phyloP scores from a whole-genome alignment of 1,284 basidiomycete genomes.

The Apiotrichum brassicae region DNA sequence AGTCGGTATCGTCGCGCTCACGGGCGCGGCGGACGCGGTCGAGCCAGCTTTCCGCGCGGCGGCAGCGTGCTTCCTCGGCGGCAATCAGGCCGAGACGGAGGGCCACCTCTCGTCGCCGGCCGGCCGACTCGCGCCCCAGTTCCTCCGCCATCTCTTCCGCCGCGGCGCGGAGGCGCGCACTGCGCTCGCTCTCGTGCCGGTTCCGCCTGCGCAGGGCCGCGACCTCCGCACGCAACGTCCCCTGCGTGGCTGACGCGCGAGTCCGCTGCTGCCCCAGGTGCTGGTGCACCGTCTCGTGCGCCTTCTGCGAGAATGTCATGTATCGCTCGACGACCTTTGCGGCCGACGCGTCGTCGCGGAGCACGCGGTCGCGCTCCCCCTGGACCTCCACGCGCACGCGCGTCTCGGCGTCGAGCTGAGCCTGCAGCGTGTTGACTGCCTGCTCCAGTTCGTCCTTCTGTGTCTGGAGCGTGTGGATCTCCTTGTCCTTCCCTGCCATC shows the following conservation, averaged over 20 bases:
- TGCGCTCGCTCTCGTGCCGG: constrained; percentile 22
- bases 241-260: constrained; percentile 59
- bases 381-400: constrained; percentile 56
- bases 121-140: constrained; percentile 65
- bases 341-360: constrained; percentile 67
- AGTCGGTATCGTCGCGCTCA: constrained; percentile 30
- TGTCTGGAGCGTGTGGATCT: constrained; percentile 69
- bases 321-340: constrained; percentile 80
- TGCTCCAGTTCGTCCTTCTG: constrained; percentile 72
- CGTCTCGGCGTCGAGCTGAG: constrained; percentile 62
- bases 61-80: constrained; percentile 56
- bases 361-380: constrained; percentile 55
- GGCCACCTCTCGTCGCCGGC: constrained; percentile 65
- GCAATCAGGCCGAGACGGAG: constrained; percentile 62
- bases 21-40: constrained; percentile 36
- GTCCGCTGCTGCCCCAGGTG: constrained; percentile 55
- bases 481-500: constrained; percentile 30
- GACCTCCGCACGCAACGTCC: constrained; percentile 51
- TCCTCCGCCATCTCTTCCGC: constrained; percentile 70
- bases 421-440: constrained; percentile 48
- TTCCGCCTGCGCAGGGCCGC: constrained; percentile 20
- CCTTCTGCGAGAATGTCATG: constrained; percentile 82
- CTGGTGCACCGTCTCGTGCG: constrained; percentile 62
- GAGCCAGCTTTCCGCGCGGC: constrained; percentile 39
- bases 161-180: constrained; percentile 55